phyloP scores from a whole-genome alignment of 768 basidiomycete species.

The Tulasnella sp. region DNA sequence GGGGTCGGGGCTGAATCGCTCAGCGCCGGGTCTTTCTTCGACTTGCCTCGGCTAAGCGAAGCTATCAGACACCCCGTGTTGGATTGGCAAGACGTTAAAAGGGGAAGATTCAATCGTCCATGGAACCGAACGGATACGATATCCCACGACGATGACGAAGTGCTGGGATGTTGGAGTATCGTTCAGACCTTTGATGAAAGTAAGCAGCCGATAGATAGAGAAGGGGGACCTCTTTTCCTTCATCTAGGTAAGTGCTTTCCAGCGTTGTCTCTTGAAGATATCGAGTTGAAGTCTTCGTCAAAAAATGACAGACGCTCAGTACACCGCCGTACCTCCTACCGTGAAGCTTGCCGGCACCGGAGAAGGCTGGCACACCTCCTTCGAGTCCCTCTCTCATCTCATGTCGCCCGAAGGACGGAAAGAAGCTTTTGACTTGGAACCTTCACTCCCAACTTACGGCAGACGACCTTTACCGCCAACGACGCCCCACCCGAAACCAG shows the following conservation, averaged over 20 bases:
- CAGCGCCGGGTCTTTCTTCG: slow-evolving; percentile 29
- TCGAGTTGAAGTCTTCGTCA: too few relatives aligned
- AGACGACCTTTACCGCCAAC: neutral
- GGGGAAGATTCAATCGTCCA: neutral
- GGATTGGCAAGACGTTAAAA: slow-evolving; percentile 25
- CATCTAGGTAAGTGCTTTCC: neutral
- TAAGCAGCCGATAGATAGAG: neutral
- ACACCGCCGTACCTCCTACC: neutral
- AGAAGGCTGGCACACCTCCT: slow-evolving; percentile 24
- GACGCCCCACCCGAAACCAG: neutral
- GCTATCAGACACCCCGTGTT: neutral
- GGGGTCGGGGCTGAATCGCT: slow-evolving; percentile 30
- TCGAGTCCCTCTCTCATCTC: slow-evolving; percentile 30
- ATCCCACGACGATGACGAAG: neutral
- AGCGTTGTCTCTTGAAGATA: too few relatives aligned
- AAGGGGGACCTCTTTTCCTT: neutral
- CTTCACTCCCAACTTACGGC: neutral
- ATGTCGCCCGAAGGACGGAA: slow-evolving; percentile 25
- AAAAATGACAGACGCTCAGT: neutral
- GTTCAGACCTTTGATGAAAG: neutral
- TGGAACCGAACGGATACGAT: neutral
- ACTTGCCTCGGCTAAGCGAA: neutral
- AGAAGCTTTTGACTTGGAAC: neutral
- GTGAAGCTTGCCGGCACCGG: neutral
- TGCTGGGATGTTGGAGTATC: slow-evolving; percentile 22